A percentile compares a stretch with the other conserved stretches of the same genome.
Conservation (phyloP, 2,329 filamentous ascomycete genomes). For the Aspergillus pseudoterreus region DNA sequence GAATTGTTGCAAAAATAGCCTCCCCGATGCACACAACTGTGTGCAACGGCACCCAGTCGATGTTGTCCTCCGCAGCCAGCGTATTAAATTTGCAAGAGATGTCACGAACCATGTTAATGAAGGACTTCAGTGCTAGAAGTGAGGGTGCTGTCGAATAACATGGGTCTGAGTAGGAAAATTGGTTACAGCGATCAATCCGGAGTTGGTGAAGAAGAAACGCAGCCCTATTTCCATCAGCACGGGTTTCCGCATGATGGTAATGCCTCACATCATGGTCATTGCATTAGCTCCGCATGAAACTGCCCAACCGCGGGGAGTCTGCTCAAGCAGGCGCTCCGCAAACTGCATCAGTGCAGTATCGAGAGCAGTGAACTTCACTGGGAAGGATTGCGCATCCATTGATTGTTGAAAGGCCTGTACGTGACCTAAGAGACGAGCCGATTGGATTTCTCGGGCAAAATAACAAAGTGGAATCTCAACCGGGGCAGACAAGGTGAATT, state of each 20-base stretch:
- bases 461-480: conserved; percentile 4
- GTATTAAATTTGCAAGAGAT: conserved; percentile 7
- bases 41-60: conserved; percentile 5
- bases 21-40: conserved; percentile 3
- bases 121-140: neutral
- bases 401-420: conserved; percentile 1
- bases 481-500: neutral
- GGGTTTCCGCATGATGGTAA: neutral
- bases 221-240: neutral
- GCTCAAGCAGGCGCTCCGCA: neutral
- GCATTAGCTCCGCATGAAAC: neutral
- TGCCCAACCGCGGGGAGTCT: neutral
- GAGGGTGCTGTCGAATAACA: neutral
- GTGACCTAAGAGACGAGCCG: neutral
- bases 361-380: neutral
- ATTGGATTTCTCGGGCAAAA: conserved; percentile 6
- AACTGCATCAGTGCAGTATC: neutral
- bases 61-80: neutral
- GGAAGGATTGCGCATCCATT: neutral
- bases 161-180: neutral
- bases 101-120: conserved; percentile 7
- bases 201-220: neutral
- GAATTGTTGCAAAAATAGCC: neutral
- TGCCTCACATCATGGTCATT: neutral
- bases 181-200: neutral